Base-by-base conservation (phyloP, 1,139 yeast species). In the Yamadazyma trypodendri region DNA sequence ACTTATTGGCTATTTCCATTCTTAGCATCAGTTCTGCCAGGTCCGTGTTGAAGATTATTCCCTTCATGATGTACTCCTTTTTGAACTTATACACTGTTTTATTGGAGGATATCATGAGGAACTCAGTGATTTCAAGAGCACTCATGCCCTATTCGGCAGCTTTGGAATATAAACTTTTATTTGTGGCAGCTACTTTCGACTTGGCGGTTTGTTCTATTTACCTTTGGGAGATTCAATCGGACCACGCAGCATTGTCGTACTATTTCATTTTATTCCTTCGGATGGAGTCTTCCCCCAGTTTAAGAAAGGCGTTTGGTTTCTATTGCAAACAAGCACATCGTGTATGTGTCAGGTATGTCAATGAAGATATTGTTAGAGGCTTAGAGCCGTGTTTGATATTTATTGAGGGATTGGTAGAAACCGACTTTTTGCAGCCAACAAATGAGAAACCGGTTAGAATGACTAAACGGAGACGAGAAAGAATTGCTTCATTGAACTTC, bases 31-130 rank as follows among this genome's bases (percentile, higher is more conserved):
- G 61, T 61, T 9, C 60, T 58, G 7, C 39, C 40, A 10, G 22
- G 15, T 59, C 58, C 21, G 7, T 56, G 10, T 34, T 64, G 30
- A 76, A 76, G 45, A 43, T 75, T 14, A 34, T 66, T 11, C 74
- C 81, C 1, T 71, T 72, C 44, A 55, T 62, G n/a, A 55, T 70
- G 4, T 75, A 75, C 47, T 72, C 81, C 0, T 51, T 60, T 31
- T 56, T 75, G 47, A 75, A 75, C 47, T 46, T 75, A 34, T 52
- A 63, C 18, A 60, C 59, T 29, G 63, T 56, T 37, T 46, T 67
- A 35, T 50, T 66, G n/a, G 50, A 58, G 24, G 74, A 72, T 15
- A 45, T 62, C 4, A 64, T 58, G 35, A 71, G 73, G 1, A 48
- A 52, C 0, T 51, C 56, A 8, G 48, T 58, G 2, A 48, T 71